Conservation (phyloP, 176 grass and related monocot genomes). For the Dendrocalamus sinicus region DNA sequence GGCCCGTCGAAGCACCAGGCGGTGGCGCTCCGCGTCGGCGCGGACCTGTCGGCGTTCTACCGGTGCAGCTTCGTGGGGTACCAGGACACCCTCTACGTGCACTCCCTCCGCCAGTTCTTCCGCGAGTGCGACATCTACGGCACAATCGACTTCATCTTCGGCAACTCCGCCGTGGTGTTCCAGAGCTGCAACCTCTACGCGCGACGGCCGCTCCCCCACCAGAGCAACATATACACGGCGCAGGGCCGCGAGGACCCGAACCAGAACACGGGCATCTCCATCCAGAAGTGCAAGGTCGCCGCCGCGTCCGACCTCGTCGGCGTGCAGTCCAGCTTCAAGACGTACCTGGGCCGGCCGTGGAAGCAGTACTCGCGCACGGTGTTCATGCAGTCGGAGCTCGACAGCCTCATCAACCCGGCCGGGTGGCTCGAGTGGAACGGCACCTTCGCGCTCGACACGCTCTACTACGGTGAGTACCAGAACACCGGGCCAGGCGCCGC, state of each 20-base stretch:
- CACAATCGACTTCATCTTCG: conserved; percentile 83
- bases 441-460: conserved; percentile 67
- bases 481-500: conserved; percentile 59
- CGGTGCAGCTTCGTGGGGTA: conserved; percentile 82
- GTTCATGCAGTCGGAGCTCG: conserved; percentile 65
- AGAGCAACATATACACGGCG: conserved; percentile 74
- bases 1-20: conserved; percentile 80
- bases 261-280: conserved; percentile 85
- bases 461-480: conserved; percentile 81
- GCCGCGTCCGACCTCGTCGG: conserved; percentile 62
- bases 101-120: conserved; percentile 87
- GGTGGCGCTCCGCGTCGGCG: conserved; percentile 66
- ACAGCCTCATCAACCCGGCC: conserved; percentile 48
- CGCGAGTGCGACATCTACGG: conserved; percentile 87
- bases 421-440: conserved; percentile 73
- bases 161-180: conserved; percentile 73
- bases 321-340: conserved; percentile 47
- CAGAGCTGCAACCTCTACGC: conserved; percentile 85
- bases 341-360: conserved; percentile 75
- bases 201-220: conserved; percentile 54
- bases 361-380: conserved; percentile 78
- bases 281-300: conserved; percentile 72
- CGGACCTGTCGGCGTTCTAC: conserved; percentile 70
- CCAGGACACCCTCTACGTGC: conserved; percentile 88
- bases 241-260: conserved; percentile 81